These are phyloP conservation scores for Achaetomiella virescens DNA, from an alignment of 495 filamentous ascomycete genomes.

Conservation along the genomic window DNA sequence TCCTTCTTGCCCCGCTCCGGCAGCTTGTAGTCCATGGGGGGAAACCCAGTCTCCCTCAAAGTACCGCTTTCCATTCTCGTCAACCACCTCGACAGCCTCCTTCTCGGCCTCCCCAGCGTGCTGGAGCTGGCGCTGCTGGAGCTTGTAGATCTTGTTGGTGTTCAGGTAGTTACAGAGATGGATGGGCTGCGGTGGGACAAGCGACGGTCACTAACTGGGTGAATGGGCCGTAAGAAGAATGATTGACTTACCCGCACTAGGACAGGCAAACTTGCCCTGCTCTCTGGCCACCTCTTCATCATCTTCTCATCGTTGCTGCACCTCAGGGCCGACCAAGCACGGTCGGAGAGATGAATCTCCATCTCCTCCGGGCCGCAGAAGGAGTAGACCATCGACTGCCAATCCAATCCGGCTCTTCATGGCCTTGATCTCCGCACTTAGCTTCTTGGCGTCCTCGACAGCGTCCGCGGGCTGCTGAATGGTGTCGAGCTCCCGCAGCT, in stretches of 20 bases:
- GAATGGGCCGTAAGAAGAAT: too few relatives aligned
- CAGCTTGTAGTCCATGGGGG: neutral
- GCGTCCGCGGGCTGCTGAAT: constrained; percentile 1
- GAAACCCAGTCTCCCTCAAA: neutral
- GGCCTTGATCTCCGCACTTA: neutral
- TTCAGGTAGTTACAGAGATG: neutral
- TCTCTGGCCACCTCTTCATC: constrained; percentile 1
- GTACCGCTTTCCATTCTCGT: neutral
- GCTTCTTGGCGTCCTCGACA: neutral
- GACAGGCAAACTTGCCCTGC: neutral
- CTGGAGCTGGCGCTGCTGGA: neutral
- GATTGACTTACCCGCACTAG: constrained; percentile 1
- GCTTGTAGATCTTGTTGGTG: neutral
- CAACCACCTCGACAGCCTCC: neutral
- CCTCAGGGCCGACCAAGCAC: neutral
- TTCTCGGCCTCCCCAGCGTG: neutral
- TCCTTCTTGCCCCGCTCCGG: too few relatives aligned
- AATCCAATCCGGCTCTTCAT: neutral
- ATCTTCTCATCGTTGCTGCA: neutral
- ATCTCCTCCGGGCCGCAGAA: neutral
- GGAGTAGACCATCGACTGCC: too few relatives aligned
- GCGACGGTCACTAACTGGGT: too few relatives aligned
- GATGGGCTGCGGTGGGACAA: neutral
- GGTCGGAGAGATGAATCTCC: neutral
- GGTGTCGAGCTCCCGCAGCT: neutral